A percentile compares a stretch with the other conserved stretches of the same genome.
phyloP scores from a whole-genome alignment of 2,329 filamentous ascomycete genomes.

The Xylaria sp. region DNA sequence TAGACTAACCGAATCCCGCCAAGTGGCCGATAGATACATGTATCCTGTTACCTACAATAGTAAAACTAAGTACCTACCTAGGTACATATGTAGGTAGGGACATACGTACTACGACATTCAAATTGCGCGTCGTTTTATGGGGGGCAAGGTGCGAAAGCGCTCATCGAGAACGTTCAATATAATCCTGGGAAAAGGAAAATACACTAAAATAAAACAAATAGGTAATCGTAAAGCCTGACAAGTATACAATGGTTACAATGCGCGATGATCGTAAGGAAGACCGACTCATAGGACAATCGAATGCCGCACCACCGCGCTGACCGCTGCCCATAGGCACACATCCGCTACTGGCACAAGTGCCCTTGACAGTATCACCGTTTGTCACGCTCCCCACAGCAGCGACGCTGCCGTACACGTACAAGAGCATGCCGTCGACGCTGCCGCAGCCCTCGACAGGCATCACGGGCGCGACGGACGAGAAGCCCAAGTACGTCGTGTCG shows the following conservation, averaged over 20 bases:
- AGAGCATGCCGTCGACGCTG: slow-evolving; percentile 84
- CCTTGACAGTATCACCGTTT: slow-evolving; percentile 93
- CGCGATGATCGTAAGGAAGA: slow-evolving; percentile 52
- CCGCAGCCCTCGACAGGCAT: slow-evolving; percentile 75
- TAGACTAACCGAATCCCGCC: background rate
- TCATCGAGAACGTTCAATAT: too few species aligned
- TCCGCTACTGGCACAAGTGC: slow-evolving; percentile 89
- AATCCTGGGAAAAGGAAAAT: too few species aligned
- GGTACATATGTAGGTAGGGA: too few species aligned
- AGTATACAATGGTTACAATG: slow-evolving; percentile 46
- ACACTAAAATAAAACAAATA: background rate
- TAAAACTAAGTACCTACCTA: too few species aligned
- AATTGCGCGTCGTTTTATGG: background rate
- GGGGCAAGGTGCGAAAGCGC: too few species aligned
- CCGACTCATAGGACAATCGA: slow-evolving; percentile 17
- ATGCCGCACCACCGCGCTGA: slow-evolving; percentile 26
- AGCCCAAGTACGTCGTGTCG: slow-evolving; percentile 79
- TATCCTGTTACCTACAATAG: too few species aligned
- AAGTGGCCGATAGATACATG: too few species aligned
- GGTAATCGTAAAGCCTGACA: too few species aligned
- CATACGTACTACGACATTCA: background rate
- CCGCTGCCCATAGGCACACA: slow-evolving; percentile 71
- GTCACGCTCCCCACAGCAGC: slow-evolving; percentile 88
- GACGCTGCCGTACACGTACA: slow-evolving; percentile 95
- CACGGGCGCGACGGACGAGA: slow-evolving; percentile 54